Evolutionary conservation across 2,329 filamentous ascomycete species (phyloP).

Genomic region (Paraconiothyrium brasiliense): DNA sequence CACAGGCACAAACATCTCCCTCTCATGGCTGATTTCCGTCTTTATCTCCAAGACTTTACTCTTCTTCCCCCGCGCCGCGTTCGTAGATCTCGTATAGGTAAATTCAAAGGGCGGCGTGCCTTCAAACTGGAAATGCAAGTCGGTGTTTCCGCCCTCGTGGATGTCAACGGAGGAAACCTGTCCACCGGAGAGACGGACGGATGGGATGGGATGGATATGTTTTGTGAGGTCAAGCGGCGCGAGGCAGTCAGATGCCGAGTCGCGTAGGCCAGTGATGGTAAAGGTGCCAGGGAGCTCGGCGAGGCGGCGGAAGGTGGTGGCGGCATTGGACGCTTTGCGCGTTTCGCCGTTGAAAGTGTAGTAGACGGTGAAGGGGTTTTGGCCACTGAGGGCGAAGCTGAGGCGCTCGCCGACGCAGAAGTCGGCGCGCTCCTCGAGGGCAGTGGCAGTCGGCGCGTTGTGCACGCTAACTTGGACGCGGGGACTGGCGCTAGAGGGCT

Average conservation of each 20-base stretch:
- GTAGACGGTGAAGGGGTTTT: constrained; percentile 89
- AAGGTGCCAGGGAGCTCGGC: constrained; percentile 92
- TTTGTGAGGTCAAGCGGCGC: constrained; percentile 81
- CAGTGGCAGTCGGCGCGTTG: constrained; percentile 89
- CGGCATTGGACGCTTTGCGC: constrained; percentile 80
- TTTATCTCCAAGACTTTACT: constrained; percentile 83
- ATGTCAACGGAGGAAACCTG: constrained; percentile 86
- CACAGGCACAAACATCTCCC: constrained; percentile 81
- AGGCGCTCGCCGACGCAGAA: constrained; percentile 97
- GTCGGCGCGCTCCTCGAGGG: constrained; percentile 83
- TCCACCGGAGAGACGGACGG: constrained; percentile 88
- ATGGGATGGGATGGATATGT: constrained; percentile 89
- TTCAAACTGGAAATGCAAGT: constrained; percentile 94
- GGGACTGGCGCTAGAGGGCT: constrained; percentile 70
- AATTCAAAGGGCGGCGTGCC: constrained; percentile 97
- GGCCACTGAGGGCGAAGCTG: constrained; percentile 88
- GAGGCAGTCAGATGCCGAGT: constrained; percentile 88
- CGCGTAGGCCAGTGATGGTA: constrained; percentile 83
- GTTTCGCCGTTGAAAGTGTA: constrained; percentile 85
- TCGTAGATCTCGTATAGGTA: constrained; percentile 91
- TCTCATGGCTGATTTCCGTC: constrained; percentile 84
- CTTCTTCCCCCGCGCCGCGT: constrained; percentile 71
- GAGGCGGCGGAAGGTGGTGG: constrained; percentile 89
- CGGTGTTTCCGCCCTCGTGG: constrained; percentile 93
- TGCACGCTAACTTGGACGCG: constrained; percentile 91